Evolutionary conservation across 2,329 filamentous ascomycete genomes (phyloP).

Genomic region (Aspergillus novofumigatus): DNA sequence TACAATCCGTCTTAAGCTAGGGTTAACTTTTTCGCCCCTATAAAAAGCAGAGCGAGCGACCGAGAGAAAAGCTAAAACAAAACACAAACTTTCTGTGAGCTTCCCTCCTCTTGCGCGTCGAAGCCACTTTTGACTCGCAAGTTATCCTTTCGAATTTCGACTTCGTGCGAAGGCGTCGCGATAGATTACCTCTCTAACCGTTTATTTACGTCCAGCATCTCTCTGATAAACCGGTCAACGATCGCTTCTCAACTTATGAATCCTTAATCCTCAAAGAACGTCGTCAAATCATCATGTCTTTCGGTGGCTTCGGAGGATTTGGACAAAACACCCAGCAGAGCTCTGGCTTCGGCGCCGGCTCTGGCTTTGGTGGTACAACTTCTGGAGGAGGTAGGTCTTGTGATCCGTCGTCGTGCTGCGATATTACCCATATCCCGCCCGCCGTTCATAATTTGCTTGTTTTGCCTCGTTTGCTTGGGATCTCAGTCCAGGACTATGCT

Average conservation of each 20-base stretch:
- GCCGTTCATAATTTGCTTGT: conserved; percentile 6
- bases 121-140: background rate
- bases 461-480: conserved; percentile 1
- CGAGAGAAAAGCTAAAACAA: background rate
- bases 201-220: background rate
- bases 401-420: conserved; percentile 9
- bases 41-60: background rate
- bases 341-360: conserved; percentile 36
- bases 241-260: conserved; percentile 25
- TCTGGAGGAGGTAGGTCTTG: conserved; percentile 36
- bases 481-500: conserved; percentile 2
- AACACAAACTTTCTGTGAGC: background rate
- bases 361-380: conserved; percentile 32
- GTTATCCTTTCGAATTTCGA: background rate
- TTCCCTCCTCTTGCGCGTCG: background rate
- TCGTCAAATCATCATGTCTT: conserved; percentile 34
- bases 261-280: conserved; percentile 20
- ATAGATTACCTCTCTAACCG: background rate
- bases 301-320: conserved; percentile 52
- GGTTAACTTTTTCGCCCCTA: background rate
- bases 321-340: conserved; percentile 54
- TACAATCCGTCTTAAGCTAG: background rate
- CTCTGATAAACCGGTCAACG: conserved; percentile 1
- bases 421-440: background rate
- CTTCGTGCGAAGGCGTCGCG: background rate